phyloP scores from a whole-genome alignment of 257 asterid genomes.

The Salvia hispanica region DNA sequence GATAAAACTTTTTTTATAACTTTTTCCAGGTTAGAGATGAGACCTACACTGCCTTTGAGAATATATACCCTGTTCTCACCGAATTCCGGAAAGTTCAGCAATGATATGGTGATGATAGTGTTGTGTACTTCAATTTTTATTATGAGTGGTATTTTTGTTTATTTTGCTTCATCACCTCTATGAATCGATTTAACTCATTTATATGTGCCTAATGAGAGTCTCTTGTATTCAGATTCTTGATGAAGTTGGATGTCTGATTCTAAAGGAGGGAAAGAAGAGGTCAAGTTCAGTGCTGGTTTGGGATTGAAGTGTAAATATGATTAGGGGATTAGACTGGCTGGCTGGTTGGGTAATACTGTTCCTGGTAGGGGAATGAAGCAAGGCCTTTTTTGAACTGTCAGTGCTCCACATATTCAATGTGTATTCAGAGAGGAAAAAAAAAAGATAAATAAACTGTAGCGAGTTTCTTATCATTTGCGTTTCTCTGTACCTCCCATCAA shows the following conservation, averaged over 20 bases:
- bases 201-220: conserved; percentile 2
- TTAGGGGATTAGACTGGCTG: conserved; percentile 24
- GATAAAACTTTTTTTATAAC: neutral
- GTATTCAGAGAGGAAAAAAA: conserved; percentile 6
- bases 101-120: conserved; percentile 52
- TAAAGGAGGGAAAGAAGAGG: conserved; percentile 9
- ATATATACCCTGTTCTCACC: conserved; percentile 87
- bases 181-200: conserved; percentile 25
- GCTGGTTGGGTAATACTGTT: conserved; percentile 1
- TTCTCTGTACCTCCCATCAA: no score
- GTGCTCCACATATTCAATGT: conserved; percentile 1
- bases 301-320: conserved; percentile 36
- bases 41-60: conserved; percentile 88
- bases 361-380: conserved; percentile 21
- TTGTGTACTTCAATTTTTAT: conserved; percentile 18
- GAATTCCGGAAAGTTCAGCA: conserved; percentile 92
- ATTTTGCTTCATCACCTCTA: conserved; percentile 20
- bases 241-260: conserved; percentile 14
- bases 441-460: conserved; percentile 8
- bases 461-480: no score
- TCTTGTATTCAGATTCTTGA: conserved; percentile 26
- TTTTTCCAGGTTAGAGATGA: conserved; percentile 82
- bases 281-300: conserved; percentile 7
- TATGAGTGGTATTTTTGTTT: neutral
- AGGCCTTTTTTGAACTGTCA: conserved; percentile 1